phyloP scores from a whole-genome alignment of 441 rosid genomes.

The Adansonia madagascariensis region DNA sequence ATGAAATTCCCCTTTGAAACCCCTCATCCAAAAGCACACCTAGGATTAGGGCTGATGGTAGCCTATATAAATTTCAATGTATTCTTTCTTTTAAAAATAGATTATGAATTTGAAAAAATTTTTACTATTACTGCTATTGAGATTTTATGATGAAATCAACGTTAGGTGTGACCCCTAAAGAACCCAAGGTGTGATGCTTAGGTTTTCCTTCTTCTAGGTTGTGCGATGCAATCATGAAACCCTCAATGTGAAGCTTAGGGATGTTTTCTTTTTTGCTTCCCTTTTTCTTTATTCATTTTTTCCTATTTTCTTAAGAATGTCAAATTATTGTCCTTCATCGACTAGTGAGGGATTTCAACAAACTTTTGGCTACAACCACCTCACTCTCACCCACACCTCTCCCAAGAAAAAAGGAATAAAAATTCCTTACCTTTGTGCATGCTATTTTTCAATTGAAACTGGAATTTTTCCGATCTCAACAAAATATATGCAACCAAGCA shows the following conservation, averaged over 20 bases:
- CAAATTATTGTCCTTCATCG: background rate
- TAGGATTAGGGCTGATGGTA: background rate
- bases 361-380: constrained; percentile 11
- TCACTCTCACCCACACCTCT: background rate
- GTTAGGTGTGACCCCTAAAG: background rate
- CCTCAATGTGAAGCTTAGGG: background rate
- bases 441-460: background rate
- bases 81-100: background rate
- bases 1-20: background rate
- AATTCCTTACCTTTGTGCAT: background rate
- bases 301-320: background rate
- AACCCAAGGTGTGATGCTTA: too few relatives aligned
- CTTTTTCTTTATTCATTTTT: background rate
- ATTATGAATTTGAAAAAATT: background rate
- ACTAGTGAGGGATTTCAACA: constrained; percentile 7
- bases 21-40: background rate
- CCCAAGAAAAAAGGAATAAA: background rate
- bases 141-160: background rate
- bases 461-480: background rate
- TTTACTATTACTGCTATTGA: background rate
- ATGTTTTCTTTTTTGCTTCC: background rate
- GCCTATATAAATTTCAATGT: background rate
- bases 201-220: background rate
- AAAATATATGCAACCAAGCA: constrained; percentile 11
- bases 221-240: background rate